Evolutionary conservation across 1,139 yeast species (phyloP).

Genomic region (Debaryomyces fabryi): DNA sequence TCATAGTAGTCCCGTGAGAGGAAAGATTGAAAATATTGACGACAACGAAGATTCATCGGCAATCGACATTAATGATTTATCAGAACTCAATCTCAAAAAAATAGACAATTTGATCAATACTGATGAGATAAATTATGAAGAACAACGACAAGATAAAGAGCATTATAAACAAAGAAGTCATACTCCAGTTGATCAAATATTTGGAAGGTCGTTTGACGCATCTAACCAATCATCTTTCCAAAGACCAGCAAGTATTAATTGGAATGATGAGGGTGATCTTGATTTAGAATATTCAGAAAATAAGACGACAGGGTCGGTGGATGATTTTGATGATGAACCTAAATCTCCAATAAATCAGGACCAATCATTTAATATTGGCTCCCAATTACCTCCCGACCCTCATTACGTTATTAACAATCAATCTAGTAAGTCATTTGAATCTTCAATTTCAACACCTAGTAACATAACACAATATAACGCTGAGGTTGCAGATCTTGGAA

Average conservation of each 20-base stretch:
- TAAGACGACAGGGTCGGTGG: constrained; percentile 5
- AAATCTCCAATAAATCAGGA: constrained; percentile 1
- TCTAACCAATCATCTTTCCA: constrained; percentile 43
- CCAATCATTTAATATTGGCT: constrained; percentile 24
- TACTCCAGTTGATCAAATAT: not conserved
- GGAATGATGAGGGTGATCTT: constrained; percentile 44
- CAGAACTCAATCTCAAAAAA: constrained; percentile 42
- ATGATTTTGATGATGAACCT: constrained; percentile 11
- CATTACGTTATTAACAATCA: constrained; percentile 15
- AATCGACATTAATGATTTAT: constrained; percentile 41
- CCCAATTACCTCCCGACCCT: constrained; percentile 23
- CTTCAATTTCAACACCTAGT: constrained; percentile 45
- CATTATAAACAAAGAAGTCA: constrained; percentile 1
- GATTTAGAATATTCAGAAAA: constrained; percentile 31
- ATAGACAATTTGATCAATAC: constrained; percentile 42
- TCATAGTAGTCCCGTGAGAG: not conserved
- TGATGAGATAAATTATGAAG: constrained; percentile 13
- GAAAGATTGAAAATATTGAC: constrained; percentile 11
- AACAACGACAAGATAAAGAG: constrained; percentile 2
- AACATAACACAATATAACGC: constrained; percentile 45
- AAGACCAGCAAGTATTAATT: constrained; percentile 45
- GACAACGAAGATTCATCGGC: constrained; percentile 19
- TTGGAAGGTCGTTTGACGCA: constrained; percentile 13
- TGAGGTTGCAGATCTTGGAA: constrained; percentile 49
- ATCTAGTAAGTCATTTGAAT: constrained; percentile 26